Percentiles rank a stretch among this genome's conserved stretches.
These are phyloP conservation scores for Penicillium argentinense DNA, from an alignment of 495 filamentous ascomycete genomes.

Conservation along the genomic window DNA sequence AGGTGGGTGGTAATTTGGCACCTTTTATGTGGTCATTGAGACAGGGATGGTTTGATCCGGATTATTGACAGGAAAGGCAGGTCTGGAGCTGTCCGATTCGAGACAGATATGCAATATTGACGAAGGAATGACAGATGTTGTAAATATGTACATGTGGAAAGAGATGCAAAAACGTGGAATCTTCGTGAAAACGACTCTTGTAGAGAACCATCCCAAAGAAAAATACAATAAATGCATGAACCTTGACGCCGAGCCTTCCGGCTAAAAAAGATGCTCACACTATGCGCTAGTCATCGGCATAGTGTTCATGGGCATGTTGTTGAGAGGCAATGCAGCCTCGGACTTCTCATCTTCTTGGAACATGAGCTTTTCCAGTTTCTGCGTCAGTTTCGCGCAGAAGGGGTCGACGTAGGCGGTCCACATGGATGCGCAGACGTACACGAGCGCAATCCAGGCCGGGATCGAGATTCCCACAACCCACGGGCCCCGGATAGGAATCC, in stretches of 20 bases:
- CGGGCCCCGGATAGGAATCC: conserved; percentile 35
- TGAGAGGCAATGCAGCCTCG: conserved; percentile 36
- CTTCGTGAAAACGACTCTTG: not conserved
- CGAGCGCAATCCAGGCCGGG: conserved; percentile 55
- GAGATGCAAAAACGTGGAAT: not conserved
- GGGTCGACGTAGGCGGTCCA: conserved; percentile 68
- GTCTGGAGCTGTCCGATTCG: no score
- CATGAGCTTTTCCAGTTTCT: conserved; percentile 54
- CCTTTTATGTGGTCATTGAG: no score
- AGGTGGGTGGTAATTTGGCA: not conserved
- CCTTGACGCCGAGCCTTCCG: not conserved
- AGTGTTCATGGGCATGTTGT: conserved; percentile 29
- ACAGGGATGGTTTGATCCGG: no score
- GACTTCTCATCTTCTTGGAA: conserved; percentile 54
- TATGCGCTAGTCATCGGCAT: not conserved
- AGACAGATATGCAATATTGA: not conserved
- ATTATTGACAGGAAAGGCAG: no score
- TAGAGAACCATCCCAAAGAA: not conserved
- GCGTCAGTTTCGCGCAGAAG: conserved; percentile 62
- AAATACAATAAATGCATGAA: not conserved
- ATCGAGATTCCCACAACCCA: conserved; percentile 50
- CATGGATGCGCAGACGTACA: conserved; percentile 54
- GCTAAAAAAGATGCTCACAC: not conserved
- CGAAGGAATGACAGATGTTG: not conserved
- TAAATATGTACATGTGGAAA: not conserved